Evolutionary conservation across 352 stramenopile species (phyloP), one percentile per base, ranked within the genome.

Genomic region (Saprolegnia diclina): DNA sequence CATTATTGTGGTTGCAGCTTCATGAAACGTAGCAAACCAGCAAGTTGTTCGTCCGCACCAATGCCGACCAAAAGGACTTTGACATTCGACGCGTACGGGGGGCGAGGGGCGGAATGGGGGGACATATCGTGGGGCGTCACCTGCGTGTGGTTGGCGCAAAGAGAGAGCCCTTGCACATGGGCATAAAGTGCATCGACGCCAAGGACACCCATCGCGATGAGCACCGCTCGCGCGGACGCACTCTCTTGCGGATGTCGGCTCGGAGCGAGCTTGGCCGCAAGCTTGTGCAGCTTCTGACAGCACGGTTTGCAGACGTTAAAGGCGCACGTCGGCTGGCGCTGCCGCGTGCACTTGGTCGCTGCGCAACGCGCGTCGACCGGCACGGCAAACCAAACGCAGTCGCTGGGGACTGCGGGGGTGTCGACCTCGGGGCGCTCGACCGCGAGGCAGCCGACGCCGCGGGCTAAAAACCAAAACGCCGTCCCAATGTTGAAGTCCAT

Each of bases 401-500:
- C n/a, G n/a, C n/a, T n/a, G n/a, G n/a, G n/a, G n/a, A n/a, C n/a
- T n/a, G n/a, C n/a, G n/a, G n/a, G n/a, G n/a, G n/a, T n/a, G n/a
- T n/a, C n/a, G n/a, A n/a, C n/a, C n/a, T n/a, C n/a, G n/a, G n/a
- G n/a, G n/a, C n/a, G n/a, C n/a, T 44, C 24, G 56, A 35, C 45
- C 37, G 56, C 66, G 48, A 88, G 26, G 21, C 70, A 62, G 37
- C 88, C 85, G 3, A 68, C 46, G 18, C 90, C 94, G 40, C 82
- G 77, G 42, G 91, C 83, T 24, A 97, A 92, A 77, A 98, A 98
- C 89, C 90, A 98, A 71, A 99, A 93, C 26, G 96, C 96, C 0
- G 86, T 83, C 16, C 80, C 96, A 73, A 99, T 98, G 76, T 99
- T 99, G 48, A 99, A 97, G 79, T 99, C 95, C 96, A 99, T 99